Evolutionary conservation across 495 filamentous ascomycete species (phyloP).

Genomic region (Hypoxylon perforatum): DNA sequence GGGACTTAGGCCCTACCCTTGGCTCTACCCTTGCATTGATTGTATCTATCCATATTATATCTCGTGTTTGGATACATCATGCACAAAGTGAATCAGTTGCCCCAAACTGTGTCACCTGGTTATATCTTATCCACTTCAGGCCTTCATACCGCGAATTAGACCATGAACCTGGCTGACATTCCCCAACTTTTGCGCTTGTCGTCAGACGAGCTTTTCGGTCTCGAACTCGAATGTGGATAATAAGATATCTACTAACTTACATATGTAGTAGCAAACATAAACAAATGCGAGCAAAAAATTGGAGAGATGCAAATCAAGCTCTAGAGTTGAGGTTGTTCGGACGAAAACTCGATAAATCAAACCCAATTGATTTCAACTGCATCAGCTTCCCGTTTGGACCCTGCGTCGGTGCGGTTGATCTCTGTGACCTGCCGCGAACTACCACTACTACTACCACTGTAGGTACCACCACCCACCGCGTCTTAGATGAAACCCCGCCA

Average conservation of each 20-base stretch:
- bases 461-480: too few relatives aligned
- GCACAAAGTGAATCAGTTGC: neutral
- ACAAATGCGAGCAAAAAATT: neutral
- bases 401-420: slow-evolving; percentile 26
- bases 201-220: slow-evolving; percentile 9
- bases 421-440: slow-evolving; percentile 11
- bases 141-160: slow-evolving; percentile 16
- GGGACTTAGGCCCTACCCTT: slow-evolving; percentile 2
- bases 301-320: neutral
- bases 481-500: slow-evolving; percentile 42
- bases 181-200: slow-evolving; percentile 11
- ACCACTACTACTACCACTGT: slow-evolving; percentile 29
- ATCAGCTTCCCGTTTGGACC: slow-evolving; percentile 29
- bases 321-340: neutral
- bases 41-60: neutral
- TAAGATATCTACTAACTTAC: neutral
- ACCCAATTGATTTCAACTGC: slow-evolving; percentile 4
- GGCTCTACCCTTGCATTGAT: neutral
- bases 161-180: slow-evolving; percentile 18
- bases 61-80: too few relatives aligned
- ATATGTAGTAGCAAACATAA: slow-evolving; percentile 10
- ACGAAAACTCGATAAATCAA: slow-evolving; percentile 17
- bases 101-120: slow-evolving; percentile 28
- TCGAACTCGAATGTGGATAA: slow-evolving; percentile 11
- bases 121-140: slow-evolving; percentile 35